Conservation (phyloP, 78 protist species). For the Protostelium mycophagum region DNA sequence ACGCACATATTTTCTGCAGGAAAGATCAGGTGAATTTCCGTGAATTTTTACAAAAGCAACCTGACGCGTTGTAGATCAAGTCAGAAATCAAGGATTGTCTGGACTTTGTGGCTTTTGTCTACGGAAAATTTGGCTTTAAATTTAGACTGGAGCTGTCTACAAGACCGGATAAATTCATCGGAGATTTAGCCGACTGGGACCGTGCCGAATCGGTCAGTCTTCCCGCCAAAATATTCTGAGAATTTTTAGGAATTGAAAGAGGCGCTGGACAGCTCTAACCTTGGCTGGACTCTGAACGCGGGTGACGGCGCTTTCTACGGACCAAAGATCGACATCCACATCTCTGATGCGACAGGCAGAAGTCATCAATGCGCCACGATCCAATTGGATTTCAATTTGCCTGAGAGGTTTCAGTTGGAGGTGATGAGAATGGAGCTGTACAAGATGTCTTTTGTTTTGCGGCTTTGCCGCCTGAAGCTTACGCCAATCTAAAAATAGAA, state of each 20-base stretch:
- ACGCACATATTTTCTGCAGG: slow-evolving; percentile 97
- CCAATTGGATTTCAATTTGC: slow-evolving; percentile 97
- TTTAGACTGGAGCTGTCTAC: slow-evolving; percentile 83
- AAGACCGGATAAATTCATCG: slow-evolving; percentile 85
- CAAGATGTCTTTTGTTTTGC: no score
- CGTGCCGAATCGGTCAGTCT: slow-evolving; percentile 76
- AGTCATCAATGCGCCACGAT: slow-evolving; percentile 97
- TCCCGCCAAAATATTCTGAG: slow-evolving; percentile 7
- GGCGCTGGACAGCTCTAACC: slow-evolving; percentile 55
- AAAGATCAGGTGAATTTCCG: slow-evolving; percentile 55
- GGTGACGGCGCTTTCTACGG: slow-evolving; percentile 99
- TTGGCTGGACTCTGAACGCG: slow-evolving; percentile 71
- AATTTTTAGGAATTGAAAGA: slow-evolving; percentile 58
- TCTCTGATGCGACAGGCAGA: slow-evolving; percentile 85
- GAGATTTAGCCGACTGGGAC: slow-evolving; percentile 79
- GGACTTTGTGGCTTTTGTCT: slow-evolving; percentile 70
- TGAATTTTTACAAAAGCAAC: neutral
- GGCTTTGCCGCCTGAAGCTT: no score
- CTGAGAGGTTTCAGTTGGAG: slow-evolving; percentile 82
- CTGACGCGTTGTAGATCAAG: slow-evolving; percentile 14
- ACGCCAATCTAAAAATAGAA: no score
- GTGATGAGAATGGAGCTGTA: slow-evolving; percentile 14
- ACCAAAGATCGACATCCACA: slow-evolving; percentile 95
- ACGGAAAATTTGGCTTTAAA: slow-evolving; percentile 73
- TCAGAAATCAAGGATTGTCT: slow-evolving; percentile 65